phyloP scores from a whole-genome alignment of 257 asterid genomes.

The Scutellaria barbata region DNA sequence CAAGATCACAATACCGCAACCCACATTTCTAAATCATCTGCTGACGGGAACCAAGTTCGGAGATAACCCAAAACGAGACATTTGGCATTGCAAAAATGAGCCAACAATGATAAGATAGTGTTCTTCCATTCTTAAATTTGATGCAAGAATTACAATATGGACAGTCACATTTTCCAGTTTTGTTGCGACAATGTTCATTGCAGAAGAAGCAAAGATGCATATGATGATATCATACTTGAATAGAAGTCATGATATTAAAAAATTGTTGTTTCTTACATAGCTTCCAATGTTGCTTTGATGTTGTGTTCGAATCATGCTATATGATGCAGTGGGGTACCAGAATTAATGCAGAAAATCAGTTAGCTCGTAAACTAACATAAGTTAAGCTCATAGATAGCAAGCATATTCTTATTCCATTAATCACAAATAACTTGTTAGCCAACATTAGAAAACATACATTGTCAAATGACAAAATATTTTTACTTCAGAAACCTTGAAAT shows the following conservation, averaged over 20 bases:
- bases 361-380: too few species aligned
- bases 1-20: constrained; percentile 26
- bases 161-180: not conserved
- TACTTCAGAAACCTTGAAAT: not conserved
- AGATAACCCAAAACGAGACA: constrained; percentile 42
- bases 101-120: constrained; percentile 18
- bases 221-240: not conserved
- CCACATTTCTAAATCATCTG: constrained; percentile 30
- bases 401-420: too few species aligned
- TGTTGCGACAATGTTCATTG: not conserved
- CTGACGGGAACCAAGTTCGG: constrained; percentile 21
- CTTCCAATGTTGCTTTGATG: not conserved
- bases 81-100: constrained; percentile 43
- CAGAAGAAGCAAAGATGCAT: not conserved
- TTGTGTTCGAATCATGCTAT: too few species aligned
- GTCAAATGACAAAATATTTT: not conserved
- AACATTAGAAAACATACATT: not conserved
- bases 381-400: too few species aligned
- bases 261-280: not conserved
- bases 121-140: not conserved
- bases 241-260: not conserved
- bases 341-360: not conserved
- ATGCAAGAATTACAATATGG: not conserved
- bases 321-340: not conserved
- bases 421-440: not conserved